Evolutionary conservation across 75 land plant genomes (phyloP).

Genomic region (Chamaecyparis obtusa): DNA sequence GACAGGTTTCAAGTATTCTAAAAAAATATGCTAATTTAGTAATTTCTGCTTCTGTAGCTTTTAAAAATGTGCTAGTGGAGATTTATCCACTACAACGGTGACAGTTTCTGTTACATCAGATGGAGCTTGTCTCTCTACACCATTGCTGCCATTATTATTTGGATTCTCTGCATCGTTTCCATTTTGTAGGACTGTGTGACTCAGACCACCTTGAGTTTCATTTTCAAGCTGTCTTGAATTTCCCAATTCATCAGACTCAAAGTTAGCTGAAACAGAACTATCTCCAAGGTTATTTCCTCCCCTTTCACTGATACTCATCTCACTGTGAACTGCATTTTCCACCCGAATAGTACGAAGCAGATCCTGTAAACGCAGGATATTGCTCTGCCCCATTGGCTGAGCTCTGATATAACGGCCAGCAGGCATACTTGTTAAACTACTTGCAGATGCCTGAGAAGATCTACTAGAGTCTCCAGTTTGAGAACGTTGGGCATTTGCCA

Average conservation of each 20-base stretch:
- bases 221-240: constrained; percentile 7
- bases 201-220: neutral
- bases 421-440: constrained; percentile 35
- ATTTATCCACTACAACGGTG: constrained; percentile 20
- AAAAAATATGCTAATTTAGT: neutral
- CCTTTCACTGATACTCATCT: constrained; percentile 4
- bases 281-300: constrained; percentile 9
- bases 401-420: constrained; percentile 33
- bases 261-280: neutral
- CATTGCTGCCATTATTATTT: constrained; percentile 7
- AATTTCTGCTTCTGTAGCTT: neutral
- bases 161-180: neutral
- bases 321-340: constrained; percentile 29
- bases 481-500: constrained; percentile 35
- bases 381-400: constrained; percentile 60
- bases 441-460: constrained; percentile 27
- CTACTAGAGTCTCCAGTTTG: constrained; percentile 41
- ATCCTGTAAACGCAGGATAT: constrained; percentile 57
- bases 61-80: constrained; percentile 18
- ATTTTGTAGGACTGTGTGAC: neutral
- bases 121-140: constrained; percentile 5
- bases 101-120: constrained; percentile 12
- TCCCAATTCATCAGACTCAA: constrained; percentile 2
- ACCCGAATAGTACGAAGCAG: constrained; percentile 51
- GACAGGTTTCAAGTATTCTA: neutral